Conservation (phyloP, 257 asterid species). For the Coffea canephora region DNA sequence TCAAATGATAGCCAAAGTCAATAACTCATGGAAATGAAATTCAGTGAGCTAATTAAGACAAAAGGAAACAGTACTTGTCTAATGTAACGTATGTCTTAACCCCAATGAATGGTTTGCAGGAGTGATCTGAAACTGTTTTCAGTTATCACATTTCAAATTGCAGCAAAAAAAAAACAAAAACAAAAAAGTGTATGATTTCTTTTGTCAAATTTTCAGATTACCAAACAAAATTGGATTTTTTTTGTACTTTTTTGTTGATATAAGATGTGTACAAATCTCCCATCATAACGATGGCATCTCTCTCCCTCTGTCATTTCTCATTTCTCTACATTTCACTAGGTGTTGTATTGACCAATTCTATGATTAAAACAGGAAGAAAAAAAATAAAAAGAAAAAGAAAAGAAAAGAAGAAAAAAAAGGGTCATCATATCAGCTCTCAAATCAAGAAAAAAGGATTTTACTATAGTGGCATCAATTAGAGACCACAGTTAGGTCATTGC, state of each 20-base stretch:
- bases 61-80: slow-evolving; percentile 6
- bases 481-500: slow-evolving; percentile 42
- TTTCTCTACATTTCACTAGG: slow-evolving; percentile 9
- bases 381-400: background rate
- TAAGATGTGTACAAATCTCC: slow-evolving; percentile 22
- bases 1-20: background rate
- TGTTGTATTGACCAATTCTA: slow-evolving; percentile 19
- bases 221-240: slow-evolving; percentile 21
- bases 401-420: background rate
- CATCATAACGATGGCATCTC: background rate
- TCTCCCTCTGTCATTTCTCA: background rate
- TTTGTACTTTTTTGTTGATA: background rate
- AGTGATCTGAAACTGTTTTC: background rate
- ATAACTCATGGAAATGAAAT: slow-evolving; percentile 2
- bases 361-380: slow-evolving; percentile 2
- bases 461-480: slow-evolving; percentile 12
- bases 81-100: background rate
- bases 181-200: background rate
- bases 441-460: background rate
- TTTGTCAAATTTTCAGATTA: background rate
- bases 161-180: no score
- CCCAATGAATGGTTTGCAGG: background rate
- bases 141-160: background rate
- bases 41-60: background rate
- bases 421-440: slow-evolving; percentile 5